Evolutionary conservation across 441 rosid genomes (phyloP), one percentile per base, ranked within the genome.

Genomic region (Populus tomentosa): DNA sequence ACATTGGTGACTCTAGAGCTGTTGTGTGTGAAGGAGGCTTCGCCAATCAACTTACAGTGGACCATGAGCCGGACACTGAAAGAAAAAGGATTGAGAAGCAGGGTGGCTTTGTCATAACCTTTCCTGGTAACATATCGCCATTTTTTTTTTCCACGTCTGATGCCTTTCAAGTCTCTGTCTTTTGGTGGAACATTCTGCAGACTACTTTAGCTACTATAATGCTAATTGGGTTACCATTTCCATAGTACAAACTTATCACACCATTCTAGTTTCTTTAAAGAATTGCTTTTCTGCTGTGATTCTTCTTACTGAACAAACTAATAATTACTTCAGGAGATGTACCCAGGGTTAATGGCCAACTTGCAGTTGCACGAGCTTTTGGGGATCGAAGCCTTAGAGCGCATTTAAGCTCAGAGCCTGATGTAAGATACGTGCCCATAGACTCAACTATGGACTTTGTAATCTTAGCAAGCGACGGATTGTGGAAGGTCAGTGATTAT

Each of bases 281-380:
- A 6, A 6, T 53, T 53, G 8, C 61, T 53, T 53, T 20, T 53
- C 18, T 20, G 35, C 6, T 32, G 35, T 32, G 35, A 53, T 53
- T 53, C 61, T 53, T 53, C 61, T 53, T 6, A 53, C 61, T 18
- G 61, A 53, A 53, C 3, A 53, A 53, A 53, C 61, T 53, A 18
- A 53, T 53, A 13, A 71, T 81, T 62, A 26, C 82, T 78, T 68
- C 90, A 89, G 92, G 94, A 74, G 94, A 90, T 76, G 94, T 90
- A 50, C 94, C 94, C 42, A 86, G 94, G 78, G 94, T 90, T 70
- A 89, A 90, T 82, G 92, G 94, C 56, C 92, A 90, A 74, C 92
- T 90, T 73, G 26, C 26, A 26, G 26, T n/a, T n/a, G n/a, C n/a
- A n/a, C n/a, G n/a, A n/a, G n/a, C n/a, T n/a, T n/a, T n/a, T n/a